Evolutionary conservation across 1,284 basidiomycete genomes (phyloP), one percentile per base, ranked within the genome.

Genomic region (Hymenochaete sp.): DNA sequence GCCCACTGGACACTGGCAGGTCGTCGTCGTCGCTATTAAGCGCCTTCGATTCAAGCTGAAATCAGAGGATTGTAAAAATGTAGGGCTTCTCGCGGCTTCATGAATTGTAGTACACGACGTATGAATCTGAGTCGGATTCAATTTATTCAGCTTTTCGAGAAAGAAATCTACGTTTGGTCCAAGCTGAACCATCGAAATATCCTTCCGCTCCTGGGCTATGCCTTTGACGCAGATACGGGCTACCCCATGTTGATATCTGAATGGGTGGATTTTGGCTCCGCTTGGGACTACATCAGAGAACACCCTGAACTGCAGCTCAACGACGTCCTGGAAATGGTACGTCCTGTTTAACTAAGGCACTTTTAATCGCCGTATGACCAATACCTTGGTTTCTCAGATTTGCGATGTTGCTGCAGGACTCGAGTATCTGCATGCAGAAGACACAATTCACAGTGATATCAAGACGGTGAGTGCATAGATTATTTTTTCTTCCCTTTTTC

Each of bases 211-310:
- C 18, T 42, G 14, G 45, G 45, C 10, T 42, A 38, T 18, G 13
- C 24, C 14, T 51, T 51, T 18, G 37, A 26, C 26, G 13, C 26
- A 18, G 39, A 47, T 26, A 24, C 26, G 6, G 29, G 28, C n/a
- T 46, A 46, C 27, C 44, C 39, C 32, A 42, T 39, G 18, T 43
- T 50, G 14, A 33, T 50, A 1, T 42, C 48, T 3, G 44, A 50
- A 43, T 50, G 48, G 48, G 46, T 50, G 48, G 48, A 46, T n/a
- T 29, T 33, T 18, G 48, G 48, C 31, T 42, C 48, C 13, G 48
- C 32, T 16, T 16, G 5, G 8, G 14, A n/a, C 8, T 35, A 35
- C 21, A 19, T 35, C 5, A 35, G 21, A 35, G 13, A n/a, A n/a
- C 14, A 6, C 21, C 13, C 5, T n/a, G n/a, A 37, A 35, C 13